Percentiles rank a stretch among this genome's conserved stretches.
Evolutionary conservation across 225 moss, liverwort and hornwort species (phyloP).

Genomic region (Sphagnum tenellum): DNA sequence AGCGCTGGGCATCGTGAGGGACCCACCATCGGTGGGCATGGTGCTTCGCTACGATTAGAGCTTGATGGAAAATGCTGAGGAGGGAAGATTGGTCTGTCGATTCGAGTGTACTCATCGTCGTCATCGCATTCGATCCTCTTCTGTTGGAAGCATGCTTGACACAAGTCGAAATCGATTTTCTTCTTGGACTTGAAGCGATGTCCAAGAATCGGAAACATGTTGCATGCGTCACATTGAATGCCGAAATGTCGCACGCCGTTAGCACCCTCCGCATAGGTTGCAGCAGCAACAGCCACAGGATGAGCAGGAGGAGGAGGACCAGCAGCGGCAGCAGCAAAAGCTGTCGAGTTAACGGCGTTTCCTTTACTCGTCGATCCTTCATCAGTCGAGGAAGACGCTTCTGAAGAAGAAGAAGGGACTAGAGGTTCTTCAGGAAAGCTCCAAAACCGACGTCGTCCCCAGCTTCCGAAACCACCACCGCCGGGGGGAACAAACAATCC

Average conservation of each 20-base stretch:
- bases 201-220: conserved; percentile 58
- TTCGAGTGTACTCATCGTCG: conserved; percentile 35
- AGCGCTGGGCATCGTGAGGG: too few species aligned
- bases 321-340: conserved; percentile 1
- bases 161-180: conserved; percentile 54
- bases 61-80: conserved; percentile 31
- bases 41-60: too few species aligned
- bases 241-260: conserved; percentile 30
- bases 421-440: too few species aligned
- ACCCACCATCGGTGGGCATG: too few species aligned
- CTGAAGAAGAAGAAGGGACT: too few species aligned
- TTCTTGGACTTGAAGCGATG: conserved; percentile 68
- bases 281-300: not conserved
- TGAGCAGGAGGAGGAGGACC: too few species aligned
- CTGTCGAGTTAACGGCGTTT: not conserved
- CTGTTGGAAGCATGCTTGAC: conserved; percentile 43
- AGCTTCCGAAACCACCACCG: too few species aligned
- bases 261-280: not conserved
- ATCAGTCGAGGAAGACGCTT: too few species aligned
- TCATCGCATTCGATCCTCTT: conserved; percentile 12
- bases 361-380: too few species aligned
- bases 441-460: too few species aligned
- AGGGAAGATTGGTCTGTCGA: conserved; percentile 65
- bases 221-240: conserved; percentile 71
- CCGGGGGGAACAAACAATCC: too few species aligned